Percentiles rank a stretch among this genome's conserved stretches.
These are phyloP conservation scores for Diaporthe sp. DNA, from an alignment of 2,329 filamentous ascomycete genomes.

Conservation along the genomic window DNA sequence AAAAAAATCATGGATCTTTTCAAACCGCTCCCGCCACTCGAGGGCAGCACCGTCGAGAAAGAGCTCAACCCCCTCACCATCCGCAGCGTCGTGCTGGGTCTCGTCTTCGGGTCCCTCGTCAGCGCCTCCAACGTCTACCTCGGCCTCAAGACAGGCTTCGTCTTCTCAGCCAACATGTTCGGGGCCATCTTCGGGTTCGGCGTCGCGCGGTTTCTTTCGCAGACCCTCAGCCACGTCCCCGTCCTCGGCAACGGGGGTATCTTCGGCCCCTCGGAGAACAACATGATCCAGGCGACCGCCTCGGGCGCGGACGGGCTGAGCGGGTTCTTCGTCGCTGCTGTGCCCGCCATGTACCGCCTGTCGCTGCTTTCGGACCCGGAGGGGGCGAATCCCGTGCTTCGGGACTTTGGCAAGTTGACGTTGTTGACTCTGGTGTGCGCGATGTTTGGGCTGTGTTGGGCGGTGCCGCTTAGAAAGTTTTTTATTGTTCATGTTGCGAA, in stretches of 20 bases:
- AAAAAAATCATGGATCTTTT: neutral
- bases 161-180: conserved; percentile 5
- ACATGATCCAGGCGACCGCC: conserved; percentile 1
- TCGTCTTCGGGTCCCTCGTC: neutral
- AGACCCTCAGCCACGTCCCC: neutral
- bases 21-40: neutral
- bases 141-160: neutral
- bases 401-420: neutral
- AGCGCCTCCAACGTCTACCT: neutral
- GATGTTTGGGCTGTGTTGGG: neutral
- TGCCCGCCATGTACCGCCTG: conserved; percentile 1
- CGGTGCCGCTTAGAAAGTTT: neutral
- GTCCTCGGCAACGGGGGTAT: neutral
- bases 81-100: neutral
- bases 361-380: neutral
- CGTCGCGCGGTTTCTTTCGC: neutral
- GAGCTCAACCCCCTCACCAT: neutral
- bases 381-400: neutral
- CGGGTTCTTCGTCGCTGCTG: neutral
- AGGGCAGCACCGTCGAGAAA: neutral
- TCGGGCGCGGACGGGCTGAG: neutral
- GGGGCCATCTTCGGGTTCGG: neutral
- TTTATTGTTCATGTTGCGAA: neutral
- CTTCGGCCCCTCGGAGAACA: neutral
- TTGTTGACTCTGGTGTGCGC: neutral